These are phyloP conservation scores for Scedosporium boydii DNA, from an alignment of 2,329 filamentous ascomycete species.

Conservation along the genomic window DNA sequence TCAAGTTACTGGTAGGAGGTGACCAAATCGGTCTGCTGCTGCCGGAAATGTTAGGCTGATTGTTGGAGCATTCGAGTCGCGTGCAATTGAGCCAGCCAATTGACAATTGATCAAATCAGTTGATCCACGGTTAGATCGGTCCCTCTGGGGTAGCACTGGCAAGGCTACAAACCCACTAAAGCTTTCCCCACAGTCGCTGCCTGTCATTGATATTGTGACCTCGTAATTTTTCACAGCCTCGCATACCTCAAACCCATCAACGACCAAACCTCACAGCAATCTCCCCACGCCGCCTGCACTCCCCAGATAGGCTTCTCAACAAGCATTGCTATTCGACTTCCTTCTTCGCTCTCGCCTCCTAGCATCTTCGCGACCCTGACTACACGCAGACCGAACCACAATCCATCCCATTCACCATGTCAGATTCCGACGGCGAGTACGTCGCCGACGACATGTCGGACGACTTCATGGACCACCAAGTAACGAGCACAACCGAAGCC, in stretches of 20 bases:
- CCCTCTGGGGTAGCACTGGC: constrained; percentile 4
- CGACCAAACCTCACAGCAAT: not conserved
- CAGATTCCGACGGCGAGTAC: constrained; percentile 65
- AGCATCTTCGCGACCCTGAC: not conserved
- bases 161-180: constrained; percentile 7
- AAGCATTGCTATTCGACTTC: not conserved
- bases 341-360: not conserved
- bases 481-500: constrained; percentile 20
- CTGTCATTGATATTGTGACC: not conserved
- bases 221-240: constrained; percentile 2
- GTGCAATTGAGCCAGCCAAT: no score
- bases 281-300: not conserved
- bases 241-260: not conserved
- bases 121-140: not conserved
- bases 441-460: constrained; percentile 54
- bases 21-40: not conserved
- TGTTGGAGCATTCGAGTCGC: not conserved
- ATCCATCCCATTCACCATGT: constrained; percentile 37
- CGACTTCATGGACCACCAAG: constrained; percentile 44
- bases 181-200: not conserved
- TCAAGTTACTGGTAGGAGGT: not conserved
- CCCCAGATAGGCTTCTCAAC: not conserved
- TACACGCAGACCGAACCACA: not conserved
- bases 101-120: not conserved
- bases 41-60: not conserved